Evolutionary conservation across 2,329 filamentous ascomycete genomes (phyloP).

Genomic region (Alternaria hordeiaustralica): DNA sequence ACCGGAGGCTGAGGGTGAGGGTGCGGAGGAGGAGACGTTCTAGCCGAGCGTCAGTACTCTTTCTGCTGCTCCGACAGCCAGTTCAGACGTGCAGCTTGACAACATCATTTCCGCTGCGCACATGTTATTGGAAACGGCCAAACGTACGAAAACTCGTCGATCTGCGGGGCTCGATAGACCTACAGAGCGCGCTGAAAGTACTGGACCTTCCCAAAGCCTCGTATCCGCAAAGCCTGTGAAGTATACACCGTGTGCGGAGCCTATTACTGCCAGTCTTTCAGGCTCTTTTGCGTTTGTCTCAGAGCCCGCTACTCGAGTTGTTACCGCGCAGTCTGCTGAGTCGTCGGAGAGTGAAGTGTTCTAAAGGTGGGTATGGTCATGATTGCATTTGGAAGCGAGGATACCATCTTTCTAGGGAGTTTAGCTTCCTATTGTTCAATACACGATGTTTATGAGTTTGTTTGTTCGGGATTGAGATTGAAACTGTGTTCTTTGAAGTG

Average conservation of each 20-base stretch:
- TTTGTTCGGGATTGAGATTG: slow-evolving; percentile 2
- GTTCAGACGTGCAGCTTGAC: background rate
- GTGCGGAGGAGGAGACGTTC: slow-evolving; percentile 72
- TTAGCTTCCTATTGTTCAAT: slow-evolving; percentile 11
- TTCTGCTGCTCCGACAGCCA: slow-evolving; percentile 2
- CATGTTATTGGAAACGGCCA: slow-evolving; percentile 6
- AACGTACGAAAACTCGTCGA: background rate
- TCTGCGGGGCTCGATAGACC: background rate
- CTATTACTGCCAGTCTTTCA: background rate
- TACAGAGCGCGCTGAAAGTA: background rate
- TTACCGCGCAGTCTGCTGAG: slow-evolving; percentile 57
- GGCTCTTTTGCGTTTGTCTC: background rate
- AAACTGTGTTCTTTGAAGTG: background rate
- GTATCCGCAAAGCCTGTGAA: background rate
- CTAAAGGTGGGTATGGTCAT: slow-evolving; percentile 17
- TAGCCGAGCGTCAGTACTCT: slow-evolving; percentile 19
- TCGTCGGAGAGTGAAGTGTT: slow-evolving; percentile 14
- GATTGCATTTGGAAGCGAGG: slow-evolving; percentile 44
- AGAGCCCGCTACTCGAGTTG: background rate
- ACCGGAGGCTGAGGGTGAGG: slow-evolving; percentile 75
- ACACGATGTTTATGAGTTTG: slow-evolving; percentile 20
- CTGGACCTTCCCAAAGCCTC: background rate
- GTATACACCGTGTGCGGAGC: background rate
- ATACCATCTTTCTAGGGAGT: slow-evolving; percentile 38
- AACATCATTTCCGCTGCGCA: slow-evolving; percentile 10